Evolutionary conservation across 2,329 filamentous ascomycete genomes (phyloP).

Genomic region (Bertia moriformis): DNA sequence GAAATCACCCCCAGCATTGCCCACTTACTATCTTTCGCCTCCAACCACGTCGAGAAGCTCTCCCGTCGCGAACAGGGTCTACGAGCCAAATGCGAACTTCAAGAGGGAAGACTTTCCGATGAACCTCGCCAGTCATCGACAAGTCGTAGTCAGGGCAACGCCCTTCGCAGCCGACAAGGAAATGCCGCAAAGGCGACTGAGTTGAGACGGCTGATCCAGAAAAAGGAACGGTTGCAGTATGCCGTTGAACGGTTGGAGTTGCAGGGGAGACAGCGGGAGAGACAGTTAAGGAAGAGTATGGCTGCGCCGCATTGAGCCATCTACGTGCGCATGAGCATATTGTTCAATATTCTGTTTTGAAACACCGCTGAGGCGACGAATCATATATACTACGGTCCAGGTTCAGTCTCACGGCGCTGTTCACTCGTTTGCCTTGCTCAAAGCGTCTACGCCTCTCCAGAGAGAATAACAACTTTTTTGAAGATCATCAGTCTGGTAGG

Average conservation of each 20-base stretch:
- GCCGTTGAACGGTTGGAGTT: constrained; percentile 53
- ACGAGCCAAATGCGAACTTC: constrained; percentile 50
- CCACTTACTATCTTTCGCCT: constrained; percentile 44
- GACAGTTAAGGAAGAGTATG: constrained; percentile 62
- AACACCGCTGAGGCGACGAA: too few relatives aligned
- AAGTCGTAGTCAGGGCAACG: constrained; percentile 6
- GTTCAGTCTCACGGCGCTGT: too few relatives aligned
- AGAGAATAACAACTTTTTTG: too few relatives aligned
- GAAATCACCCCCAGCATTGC: constrained; percentile 62
- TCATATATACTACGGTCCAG: too few relatives aligned
- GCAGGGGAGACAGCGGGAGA: constrained; percentile 53
- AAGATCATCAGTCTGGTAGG: too few relatives aligned
- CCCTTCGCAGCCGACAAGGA: constrained; percentile 2
- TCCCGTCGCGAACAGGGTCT: constrained; percentile 50
- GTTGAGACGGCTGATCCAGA: constrained; percentile 46
- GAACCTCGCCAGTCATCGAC: not conserved
- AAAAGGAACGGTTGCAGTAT: constrained; percentile 59
- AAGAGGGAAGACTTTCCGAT: constrained; percentile 39
- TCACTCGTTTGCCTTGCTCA: too few relatives aligned
- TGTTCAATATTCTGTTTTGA: too few relatives aligned
- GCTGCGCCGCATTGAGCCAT: too few relatives aligned
- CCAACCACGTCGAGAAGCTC: constrained; percentile 50
- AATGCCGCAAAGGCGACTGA: constrained; percentile 31
- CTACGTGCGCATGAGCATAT: constrained; percentile 7
- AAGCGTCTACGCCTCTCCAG: too few relatives aligned